Conservation (phyloP, 2,329 filamentous ascomycete genomes). For the Rhinocladiella similis region DNA sequence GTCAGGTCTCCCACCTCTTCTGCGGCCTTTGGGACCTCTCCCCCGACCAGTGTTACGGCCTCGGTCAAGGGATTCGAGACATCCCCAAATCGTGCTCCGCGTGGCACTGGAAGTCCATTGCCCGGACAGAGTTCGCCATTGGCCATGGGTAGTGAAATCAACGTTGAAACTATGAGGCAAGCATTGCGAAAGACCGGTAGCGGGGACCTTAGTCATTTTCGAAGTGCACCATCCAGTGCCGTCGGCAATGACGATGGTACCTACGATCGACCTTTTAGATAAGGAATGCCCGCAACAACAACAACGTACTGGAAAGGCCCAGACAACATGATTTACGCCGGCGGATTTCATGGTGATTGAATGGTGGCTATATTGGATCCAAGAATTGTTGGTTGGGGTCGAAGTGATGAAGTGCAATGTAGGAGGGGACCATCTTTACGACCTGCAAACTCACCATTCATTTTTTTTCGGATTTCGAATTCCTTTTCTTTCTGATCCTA, state of each 20-base stretch:
- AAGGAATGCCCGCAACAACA: conserved; percentile 8
- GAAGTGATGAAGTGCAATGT: too few relatives aligned
- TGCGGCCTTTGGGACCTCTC: conserved; percentile 66
- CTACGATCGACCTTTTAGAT: conserved; percentile 23
- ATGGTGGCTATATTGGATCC: background rate
- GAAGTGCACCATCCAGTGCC: conserved; percentile 35
- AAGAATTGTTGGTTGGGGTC: too few relatives aligned
- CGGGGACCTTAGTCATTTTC: conserved; percentile 64
- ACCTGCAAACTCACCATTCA: background rate
- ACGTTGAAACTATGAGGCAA: conserved; percentile 92
- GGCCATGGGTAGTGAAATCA: conserved; percentile 67
- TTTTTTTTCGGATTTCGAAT: background rate
- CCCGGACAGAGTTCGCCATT: conserved; percentile 55
- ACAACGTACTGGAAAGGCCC: background rate
- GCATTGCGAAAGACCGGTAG: conserved; percentile 82
- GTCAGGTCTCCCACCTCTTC: conserved; percentile 77
- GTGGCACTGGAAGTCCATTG: conserved; percentile 61
- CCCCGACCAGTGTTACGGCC: conserved; percentile 72
- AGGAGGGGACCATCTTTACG: background rate
- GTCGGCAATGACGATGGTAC: conserved; percentile 35
- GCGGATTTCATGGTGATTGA: conserved; percentile 21
- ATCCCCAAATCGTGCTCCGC: conserved; percentile 59
- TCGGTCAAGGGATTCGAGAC: conserved; percentile 74
- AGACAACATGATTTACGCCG: conserved; percentile 23
- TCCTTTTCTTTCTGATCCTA: background rate